Evolutionary conservation across 2,329 filamentous ascomycete genomes (phyloP).

Genomic region (Ascochyta viciae-villosae): DNA sequence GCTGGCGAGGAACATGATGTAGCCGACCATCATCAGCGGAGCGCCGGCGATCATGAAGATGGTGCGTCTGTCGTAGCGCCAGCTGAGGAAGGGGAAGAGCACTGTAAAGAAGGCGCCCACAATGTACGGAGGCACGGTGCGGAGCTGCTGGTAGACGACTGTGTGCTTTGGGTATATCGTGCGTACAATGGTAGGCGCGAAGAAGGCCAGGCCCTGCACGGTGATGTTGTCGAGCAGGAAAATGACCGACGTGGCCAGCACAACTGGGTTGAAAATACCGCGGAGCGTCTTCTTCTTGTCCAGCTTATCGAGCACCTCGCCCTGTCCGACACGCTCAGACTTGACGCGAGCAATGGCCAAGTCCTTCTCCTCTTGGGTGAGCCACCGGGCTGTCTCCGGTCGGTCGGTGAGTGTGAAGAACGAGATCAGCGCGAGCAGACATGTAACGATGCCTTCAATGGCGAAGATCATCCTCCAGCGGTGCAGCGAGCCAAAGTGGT

Average conservation of each 20-base stretch:
- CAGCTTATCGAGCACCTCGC: conserved; percentile 69
- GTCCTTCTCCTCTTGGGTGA: conserved; percentile 69
- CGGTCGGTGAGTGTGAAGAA: conserved; percentile 73
- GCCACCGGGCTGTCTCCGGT: conserved; percentile 71
- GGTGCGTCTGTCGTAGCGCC: conserved; percentile 65
- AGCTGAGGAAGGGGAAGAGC: conserved; percentile 66
- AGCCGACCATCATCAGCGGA: conserved; percentile 72
- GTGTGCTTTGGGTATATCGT: conserved; percentile 69
- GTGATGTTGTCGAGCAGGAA: conserved; percentile 74
- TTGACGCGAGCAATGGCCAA: conserved; percentile 72
- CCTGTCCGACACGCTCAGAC: conserved; percentile 69
- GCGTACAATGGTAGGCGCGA: conserved; percentile 72
- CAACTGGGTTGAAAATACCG: conserved; percentile 71
- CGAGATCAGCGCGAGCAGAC: conserved; percentile 63
- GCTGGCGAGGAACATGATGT: conserved; percentile 71
- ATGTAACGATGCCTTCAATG: conserved; percentile 73
- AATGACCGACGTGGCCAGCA: conserved; percentile 62
- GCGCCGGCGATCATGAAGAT: conserved; percentile 67
- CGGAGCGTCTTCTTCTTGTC: conserved; percentile 65
- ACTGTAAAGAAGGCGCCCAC: conserved; percentile 73
- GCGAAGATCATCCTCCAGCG: conserved; percentile 75
- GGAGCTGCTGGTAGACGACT: conserved; percentile 70
- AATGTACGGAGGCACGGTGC: conserved; percentile 73
- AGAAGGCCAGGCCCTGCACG: conserved; percentile 74
- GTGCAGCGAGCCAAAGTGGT: conserved; percentile 63